Evolutionary conservation across 306 rosid genomes (phyloP), one percentile per base, ranked within the genome.

Genomic region (Lupinus albus): DNA sequence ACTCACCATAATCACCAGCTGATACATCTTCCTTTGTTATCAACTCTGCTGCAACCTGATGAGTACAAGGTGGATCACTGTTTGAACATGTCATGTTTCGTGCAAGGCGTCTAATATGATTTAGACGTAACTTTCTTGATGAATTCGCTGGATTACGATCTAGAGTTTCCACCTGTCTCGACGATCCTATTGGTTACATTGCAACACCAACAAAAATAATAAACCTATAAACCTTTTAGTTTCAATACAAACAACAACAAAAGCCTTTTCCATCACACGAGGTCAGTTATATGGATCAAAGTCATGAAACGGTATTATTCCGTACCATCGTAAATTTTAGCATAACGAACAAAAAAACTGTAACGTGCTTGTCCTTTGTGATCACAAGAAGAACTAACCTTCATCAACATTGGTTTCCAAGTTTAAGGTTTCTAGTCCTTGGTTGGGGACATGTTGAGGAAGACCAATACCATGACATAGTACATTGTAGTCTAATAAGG

Each of bases 81-180:
- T 49, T 63, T 7, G 64, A 28, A 70, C 46, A 67, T 38, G 16
- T 81, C 59, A 44, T 12, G 10, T 66, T 81, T 41, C 92, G 74
- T 0, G 96, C 95, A 68, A 91, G 79, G 41, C 70, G 72, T 79
- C 73, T 78, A 50, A 87, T 54, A 21, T 82, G 87, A 76, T 68
- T 87, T 65, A 88, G 76, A 2, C 94, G 86, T 73, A 84, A 11
- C 55, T 32, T 64, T 58, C 32, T 67, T 15, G 67, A 11, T 7
- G 76, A 58, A 68, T 46, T 57, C n/a, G 36, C 61, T 11, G 77
- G 47, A 71, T 64, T 80, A 55, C 28, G 56, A 12, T 70, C 68
- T 56, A 73, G 63, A 60, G 68, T 68, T 72, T 91, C 93, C 76
- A 74, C 18, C 59, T 78, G 84, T 72, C 53, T 11, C 16, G 66